Evolutionary conservation across 2,329 filamentous ascomycete genomes (phyloP).

Genomic region (Macrophomina phaseolina): DNA sequence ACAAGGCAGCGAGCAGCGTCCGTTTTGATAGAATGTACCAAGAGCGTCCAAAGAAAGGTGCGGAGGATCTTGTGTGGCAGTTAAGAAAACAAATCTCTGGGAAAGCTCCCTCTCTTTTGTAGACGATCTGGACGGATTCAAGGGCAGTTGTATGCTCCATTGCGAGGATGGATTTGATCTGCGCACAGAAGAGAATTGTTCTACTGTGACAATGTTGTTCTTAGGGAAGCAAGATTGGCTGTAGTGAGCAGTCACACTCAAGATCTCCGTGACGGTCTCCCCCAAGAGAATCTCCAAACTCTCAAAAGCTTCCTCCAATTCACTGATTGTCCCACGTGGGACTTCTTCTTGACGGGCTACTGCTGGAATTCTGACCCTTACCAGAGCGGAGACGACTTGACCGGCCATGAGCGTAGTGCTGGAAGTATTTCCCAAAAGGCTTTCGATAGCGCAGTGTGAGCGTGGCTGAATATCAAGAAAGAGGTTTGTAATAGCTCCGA

Average conservation of each 20-base stretch:
- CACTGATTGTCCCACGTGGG: background rate
- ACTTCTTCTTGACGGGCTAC: background rate
- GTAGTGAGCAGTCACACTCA: conserved; percentile 39
- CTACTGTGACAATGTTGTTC: conserved; percentile 38
- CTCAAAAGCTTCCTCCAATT: conserved; percentile 27
- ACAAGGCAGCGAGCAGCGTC: conserved; percentile 1
- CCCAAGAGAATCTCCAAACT: conserved; percentile 31
- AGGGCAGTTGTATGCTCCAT: conserved; percentile 36
- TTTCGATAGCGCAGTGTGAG: conserved; percentile 24
- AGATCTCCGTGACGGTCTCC: conserved; percentile 28
- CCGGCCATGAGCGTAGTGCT: conserved; percentile 24
- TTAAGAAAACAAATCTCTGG: conserved; percentile 31
- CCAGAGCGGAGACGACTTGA: conserved; percentile 27
- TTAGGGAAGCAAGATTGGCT: conserved; percentile 40
- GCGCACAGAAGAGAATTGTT: conserved; percentile 36
- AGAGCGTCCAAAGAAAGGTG: conserved; percentile 22
- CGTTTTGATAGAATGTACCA: conserved; percentile 7
- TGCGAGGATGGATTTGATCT: conserved; percentile 39
- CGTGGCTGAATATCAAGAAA: conserved; percentile 24
- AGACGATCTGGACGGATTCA: conserved; percentile 12
- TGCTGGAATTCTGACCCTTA: conserved; percentile 27
- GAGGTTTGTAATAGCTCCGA: conserved; percentile 27
- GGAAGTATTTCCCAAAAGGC: conserved; percentile 24
- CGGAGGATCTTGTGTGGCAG: conserved; percentile 23
- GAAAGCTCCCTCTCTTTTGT: conserved; percentile 29